Base-by-base conservation (phyloP, 257 asterid genomes). In the Striga asiatica region DNA sequence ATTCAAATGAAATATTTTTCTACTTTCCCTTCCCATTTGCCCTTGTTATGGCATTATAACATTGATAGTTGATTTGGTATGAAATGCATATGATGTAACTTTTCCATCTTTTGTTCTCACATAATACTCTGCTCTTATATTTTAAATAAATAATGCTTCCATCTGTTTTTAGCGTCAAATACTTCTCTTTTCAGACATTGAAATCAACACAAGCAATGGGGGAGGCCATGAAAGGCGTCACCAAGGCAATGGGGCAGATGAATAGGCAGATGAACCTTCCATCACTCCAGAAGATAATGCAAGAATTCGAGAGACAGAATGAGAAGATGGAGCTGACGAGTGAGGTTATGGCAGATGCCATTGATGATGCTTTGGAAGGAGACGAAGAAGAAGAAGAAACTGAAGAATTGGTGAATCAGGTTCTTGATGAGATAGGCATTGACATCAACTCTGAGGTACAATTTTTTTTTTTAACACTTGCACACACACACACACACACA, bases 181-280 rank as follows among this genome's bases (percentile, higher is more conserved):
- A 50, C 16, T 17, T 54, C 22, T 21, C 60, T 16, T 71, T 21
- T 48, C 78, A 91, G 98, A 91, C 96, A 4, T 61, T 91, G 66
- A 91, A 91, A 73, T 91, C 98, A 9, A 91, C 98, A 17, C 98
- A 91, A 80, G 98, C 98, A 55, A 91, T 91, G 98, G 96, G 96
- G 34, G 98, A 87, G 77, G 98, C 98, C 61, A 91, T 91, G 98
- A 87, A 91, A 75, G 98, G 98, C 4, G 98, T 91, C 12, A 87
- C 96, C 0, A 84, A 87, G 81, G 96, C 98, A 54, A 91, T 91
- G 98, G 98, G 98, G 32, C 95, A 81, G 71, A 91, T 91, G 98
- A 91, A 91, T 60, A 82, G 92, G 75, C 98, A 91, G 76, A 87
- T 91, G 98, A 91, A 91, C 77, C 79, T 91, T 78, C 98, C 98